Conservation (phyloP, 2,329 filamentous ascomycete genomes). For the Fusarium sp. region DNA sequence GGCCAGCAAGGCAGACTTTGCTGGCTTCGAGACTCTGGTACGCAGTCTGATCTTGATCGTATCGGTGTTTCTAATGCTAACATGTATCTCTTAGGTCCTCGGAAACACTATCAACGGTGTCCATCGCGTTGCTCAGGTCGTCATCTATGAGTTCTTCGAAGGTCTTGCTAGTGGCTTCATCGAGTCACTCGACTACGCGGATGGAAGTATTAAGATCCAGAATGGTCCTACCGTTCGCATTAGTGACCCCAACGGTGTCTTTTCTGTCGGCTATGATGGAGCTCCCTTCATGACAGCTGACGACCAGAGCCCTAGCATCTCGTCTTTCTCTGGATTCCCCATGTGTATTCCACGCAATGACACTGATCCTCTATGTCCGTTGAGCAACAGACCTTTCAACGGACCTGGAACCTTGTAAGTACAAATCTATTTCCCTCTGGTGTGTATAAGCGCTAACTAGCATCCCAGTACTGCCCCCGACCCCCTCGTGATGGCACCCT, state of each 20-base stretch:
- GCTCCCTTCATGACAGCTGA: constrained; percentile 64
- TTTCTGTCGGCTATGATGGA: constrained; percentile 55
- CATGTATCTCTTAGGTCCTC: constrained; percentile 48
- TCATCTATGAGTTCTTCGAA: constrained; percentile 55
- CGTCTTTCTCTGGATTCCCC: constrained; percentile 65
- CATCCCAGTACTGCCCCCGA: constrained; percentile 52
- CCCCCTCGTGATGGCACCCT: constrained; percentile 55
- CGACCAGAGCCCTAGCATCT: constrained; percentile 64
- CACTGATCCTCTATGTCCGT: constrained; percentile 55
- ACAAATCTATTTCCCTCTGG: neutral
- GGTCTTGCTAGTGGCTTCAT: constrained; percentile 56
- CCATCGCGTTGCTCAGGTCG: constrained; percentile 53
- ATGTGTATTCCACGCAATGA: constrained; percentile 66
- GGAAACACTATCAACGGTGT: constrained; percentile 56
- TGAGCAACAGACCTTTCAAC: constrained; percentile 53
- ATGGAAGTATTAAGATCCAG: constrained; percentile 54
- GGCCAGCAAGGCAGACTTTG: constrained; percentile 48
- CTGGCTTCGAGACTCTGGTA: constrained; percentile 56
- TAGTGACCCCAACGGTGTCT: constrained; percentile 64
- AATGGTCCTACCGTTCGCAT: constrained; percentile 55
- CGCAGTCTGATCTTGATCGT: neutral
- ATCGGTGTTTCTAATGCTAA: neutral
- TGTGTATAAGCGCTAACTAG: neutral
- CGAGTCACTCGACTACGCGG: constrained; percentile 52
- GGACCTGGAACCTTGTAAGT: constrained; percentile 52